Base-by-base conservation (phyloP, 139 green algal species). In the Desmodesmus armatus region DNA sequence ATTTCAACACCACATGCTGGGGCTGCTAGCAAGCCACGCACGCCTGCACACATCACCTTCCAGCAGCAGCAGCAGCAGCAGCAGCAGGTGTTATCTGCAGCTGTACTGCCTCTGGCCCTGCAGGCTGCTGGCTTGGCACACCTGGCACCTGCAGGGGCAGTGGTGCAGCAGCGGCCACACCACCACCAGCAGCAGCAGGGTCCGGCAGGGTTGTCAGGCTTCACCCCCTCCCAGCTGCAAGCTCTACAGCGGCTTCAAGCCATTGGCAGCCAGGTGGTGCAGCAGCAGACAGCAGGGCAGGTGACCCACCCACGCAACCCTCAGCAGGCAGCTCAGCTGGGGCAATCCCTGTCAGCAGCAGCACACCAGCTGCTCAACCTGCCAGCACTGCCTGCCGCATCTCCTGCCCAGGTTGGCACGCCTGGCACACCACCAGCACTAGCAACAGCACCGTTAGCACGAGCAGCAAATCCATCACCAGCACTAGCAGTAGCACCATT, bases 361-460 rank as follows among this genome's bases (percentile, higher is more conserved):
- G 63, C 31, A 31, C 63, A 41, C 31, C 40, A 43, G 31, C 63
- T 47, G 29, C 21, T 72, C 29, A 17, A 5, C 60, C 23, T 47
- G 63, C 40, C 43, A 33, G 25, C 29, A 7, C 17, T 72, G 63
- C 19, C 63, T 21, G 37, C n/a, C 29, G 43, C 53, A 37, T 25
- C 49, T 25, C 23, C 53, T 23, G 49, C 3, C 31, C 49, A 47
- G 17, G 23, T 41, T 63, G 21, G 44, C 25, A 41, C 49, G 49
- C 19, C 73, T 27, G 33, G 21, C 13, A 33, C 73, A 49, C 25
- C 73, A 80, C 29, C 72, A 70, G 33, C 74, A 65, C 25, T 51
- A 81, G 31, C 76, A 82, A 37, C 75, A 71, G 75, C 51, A 71
- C 53, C 53, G 40, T 3, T n/a, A 2, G 39, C 51, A 35, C 2